Evolutionary conservation across 106 monocot species (phyloP).

Genomic region (Vanilla planifolia): DNA sequence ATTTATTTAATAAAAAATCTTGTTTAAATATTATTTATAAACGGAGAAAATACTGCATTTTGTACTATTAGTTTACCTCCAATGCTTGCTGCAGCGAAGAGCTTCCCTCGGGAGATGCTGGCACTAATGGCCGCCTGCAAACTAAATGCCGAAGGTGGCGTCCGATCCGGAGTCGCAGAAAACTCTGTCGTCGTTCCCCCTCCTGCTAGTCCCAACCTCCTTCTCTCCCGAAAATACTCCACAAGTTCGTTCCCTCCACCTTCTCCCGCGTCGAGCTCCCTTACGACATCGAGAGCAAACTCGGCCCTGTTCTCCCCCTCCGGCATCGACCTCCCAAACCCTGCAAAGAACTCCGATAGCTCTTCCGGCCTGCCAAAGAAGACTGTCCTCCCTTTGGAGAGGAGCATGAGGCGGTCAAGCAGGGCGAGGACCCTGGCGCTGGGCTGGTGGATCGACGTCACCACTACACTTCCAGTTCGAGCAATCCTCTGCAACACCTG

Average conservation of each 20-base stretch:
- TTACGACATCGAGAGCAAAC: not conserved
- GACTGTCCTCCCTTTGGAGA: constrained; percentile 25
- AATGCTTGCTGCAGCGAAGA: constrained; percentile 25
- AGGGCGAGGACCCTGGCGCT: constrained; percentile 38
- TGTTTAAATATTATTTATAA: not conserved
- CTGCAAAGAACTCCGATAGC: constrained; percentile 36
- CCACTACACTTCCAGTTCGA: constrained; percentile 37
- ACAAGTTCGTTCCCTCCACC: not conserved
- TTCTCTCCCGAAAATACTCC: not conserved
- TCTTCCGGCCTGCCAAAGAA: constrained; percentile 21
- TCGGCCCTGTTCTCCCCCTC: constrained; percentile 34
- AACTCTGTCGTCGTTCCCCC: not conserved
- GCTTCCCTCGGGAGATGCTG: constrained; percentile 70
- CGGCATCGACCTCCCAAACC: constrained; percentile 47
- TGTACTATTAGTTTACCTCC: not conserved
- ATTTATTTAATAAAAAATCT: not conserved
- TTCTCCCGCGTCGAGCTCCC: not conserved
- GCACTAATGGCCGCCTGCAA: constrained; percentile 49
- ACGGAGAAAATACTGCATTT: not conserved
- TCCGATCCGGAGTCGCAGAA: not conserved
- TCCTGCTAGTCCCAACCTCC: not conserved
- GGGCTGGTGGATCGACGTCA: constrained; percentile 57
- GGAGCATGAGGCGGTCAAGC: constrained; percentile 39
- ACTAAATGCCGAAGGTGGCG: not conserved
- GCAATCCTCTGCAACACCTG: constrained; percentile 50